Conservation (phyloP, 2,329 filamentous ascomycete species). For the Penicillium psychrosexuale region DNA sequence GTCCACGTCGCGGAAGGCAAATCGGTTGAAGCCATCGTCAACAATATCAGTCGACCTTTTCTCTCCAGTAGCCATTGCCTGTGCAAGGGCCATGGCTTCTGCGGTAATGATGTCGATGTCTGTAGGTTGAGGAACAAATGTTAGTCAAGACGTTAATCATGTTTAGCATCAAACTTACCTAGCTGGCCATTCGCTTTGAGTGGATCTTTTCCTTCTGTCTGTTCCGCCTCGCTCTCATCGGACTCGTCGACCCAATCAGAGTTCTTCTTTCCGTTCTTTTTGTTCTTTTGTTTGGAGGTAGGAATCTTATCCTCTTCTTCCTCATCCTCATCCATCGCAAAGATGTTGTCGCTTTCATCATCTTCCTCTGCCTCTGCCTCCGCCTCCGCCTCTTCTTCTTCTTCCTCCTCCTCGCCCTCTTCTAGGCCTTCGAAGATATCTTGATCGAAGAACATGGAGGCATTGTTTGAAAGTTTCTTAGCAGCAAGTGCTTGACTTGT, state of each 20-base stretch:
- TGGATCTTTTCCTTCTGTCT: conserved; percentile 35
- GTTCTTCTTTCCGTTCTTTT: conserved; percentile 18
- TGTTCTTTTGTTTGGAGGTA: conserved; percentile 21
- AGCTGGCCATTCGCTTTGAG: conserved; percentile 44
- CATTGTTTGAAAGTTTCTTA: conserved; percentile 72
- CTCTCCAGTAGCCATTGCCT: conserved; percentile 82
- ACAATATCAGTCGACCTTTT: conserved; percentile 74
- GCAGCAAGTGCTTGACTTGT: conserved; percentile 35
- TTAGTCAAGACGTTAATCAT: conserved; percentile 21
- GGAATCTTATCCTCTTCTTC: conserved; percentile 18
- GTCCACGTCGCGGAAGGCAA: conserved; percentile 83
- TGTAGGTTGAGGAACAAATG: conserved; percentile 27
- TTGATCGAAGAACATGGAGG: conserved; percentile 86
- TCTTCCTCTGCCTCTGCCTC: conserved; percentile 27
- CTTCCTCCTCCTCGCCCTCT: conserved; percentile 59
- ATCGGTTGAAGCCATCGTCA: conserved; percentile 92
- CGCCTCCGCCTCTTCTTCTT: conserved; percentile 42
- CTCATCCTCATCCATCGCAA: conserved; percentile 35
- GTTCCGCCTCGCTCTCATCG: conserved; percentile 35
- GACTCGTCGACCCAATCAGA: conserved; percentile 31
- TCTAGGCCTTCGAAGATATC: conserved; percentile 87
- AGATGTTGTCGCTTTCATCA: conserved; percentile 39
- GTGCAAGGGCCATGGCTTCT: conserved; percentile 96
- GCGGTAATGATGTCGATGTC: conserved; percentile 99
- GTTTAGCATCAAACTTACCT: conserved; percentile 34